Evolutionary conservation across 2,329 filamentous ascomycete genomes (phyloP).

Genomic region (Fusarium denticulatum): DNA sequence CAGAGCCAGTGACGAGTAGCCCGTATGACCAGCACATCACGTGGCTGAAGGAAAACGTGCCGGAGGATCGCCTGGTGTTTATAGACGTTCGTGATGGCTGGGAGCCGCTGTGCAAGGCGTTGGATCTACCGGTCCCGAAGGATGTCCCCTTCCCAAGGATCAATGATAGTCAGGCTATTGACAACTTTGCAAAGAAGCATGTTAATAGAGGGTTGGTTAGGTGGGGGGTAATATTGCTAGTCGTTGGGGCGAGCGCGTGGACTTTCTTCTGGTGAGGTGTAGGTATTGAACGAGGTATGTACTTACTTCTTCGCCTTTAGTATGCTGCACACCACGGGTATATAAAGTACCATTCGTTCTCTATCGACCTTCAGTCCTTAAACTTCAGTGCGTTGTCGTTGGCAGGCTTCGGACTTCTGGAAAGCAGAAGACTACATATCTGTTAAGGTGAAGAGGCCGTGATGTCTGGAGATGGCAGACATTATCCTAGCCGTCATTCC

Average conservation of each 20-base stretch:
- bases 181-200: background rate
- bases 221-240: background rate
- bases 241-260: background rate
- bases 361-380: too few relatives aligned
- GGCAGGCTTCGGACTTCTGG: too few relatives aligned
- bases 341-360: too few relatives aligned
- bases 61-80: background rate
- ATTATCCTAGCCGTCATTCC: too few relatives aligned
- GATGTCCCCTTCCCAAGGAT: background rate
- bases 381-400: too few relatives aligned
- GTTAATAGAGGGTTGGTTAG: rapidly evolving
- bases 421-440: background rate
- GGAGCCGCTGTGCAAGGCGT: background rate
- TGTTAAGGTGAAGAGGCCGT: rapidly evolving
- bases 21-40: background rate
- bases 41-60: background rate
- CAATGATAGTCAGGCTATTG: background rate
- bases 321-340: too few relatives aligned
- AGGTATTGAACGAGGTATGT: rapidly evolving
- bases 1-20: background rate
- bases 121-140: background rate
- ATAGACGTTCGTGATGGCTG: background rate
- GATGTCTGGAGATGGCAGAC: rapidly evolving
- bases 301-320: background rate
- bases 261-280: too few relatives aligned